phyloP scores from a whole-genome alignment of 2,329 filamentous ascomycete genomes.

The Akanthomyces uredinophilus region DNA sequence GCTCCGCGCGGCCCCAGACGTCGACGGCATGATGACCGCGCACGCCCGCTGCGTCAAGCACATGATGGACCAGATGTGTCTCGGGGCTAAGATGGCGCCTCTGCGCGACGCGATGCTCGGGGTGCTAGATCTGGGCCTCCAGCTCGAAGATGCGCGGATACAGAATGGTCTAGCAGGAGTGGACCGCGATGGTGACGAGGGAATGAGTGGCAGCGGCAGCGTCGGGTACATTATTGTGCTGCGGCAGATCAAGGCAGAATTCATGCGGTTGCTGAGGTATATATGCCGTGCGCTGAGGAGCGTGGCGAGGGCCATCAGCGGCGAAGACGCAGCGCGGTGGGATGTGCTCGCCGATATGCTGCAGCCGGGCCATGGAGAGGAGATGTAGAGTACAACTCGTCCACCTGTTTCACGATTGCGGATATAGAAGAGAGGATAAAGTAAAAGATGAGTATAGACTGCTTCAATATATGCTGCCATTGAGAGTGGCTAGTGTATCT shows the following conservation, averaged over 20 bases:
- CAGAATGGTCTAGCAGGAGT: constrained; percentile 27
- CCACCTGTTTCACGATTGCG: too few species aligned
- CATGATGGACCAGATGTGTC: constrained; percentile 58
- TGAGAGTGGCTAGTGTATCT: not conserved
- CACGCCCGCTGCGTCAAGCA: constrained; percentile 57
- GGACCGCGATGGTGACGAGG: constrained; percentile 33
- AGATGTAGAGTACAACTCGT: not conserved
- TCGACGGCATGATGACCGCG: constrained; percentile 68
- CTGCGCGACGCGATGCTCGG: constrained; percentile 65
- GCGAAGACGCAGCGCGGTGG: constrained; percentile 54
- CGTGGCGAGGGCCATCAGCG: constrained; percentile 63
- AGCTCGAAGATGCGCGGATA: constrained; percentile 49
- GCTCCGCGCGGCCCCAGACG: constrained; percentile 56
- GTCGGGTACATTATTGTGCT: constrained; percentile 45
- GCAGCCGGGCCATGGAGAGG: constrained; percentile 34
- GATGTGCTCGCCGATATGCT: constrained; percentile 71
- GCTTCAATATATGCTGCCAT: not conserved
- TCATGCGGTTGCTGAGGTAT: constrained; percentile 59
- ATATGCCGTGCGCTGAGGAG: constrained; percentile 64
- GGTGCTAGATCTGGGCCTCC: constrained; percentile 64
- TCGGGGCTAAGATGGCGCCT: constrained; percentile 59
- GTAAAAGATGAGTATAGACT: not conserved
- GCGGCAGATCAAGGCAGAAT: constrained; percentile 49
- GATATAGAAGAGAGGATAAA: not conserved
- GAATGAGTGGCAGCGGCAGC: constrained; percentile 20